phyloP scores from a whole-genome alignment of 2,329 filamentous ascomycete genomes.

The Coccinonectria pachysandricola region DNA sequence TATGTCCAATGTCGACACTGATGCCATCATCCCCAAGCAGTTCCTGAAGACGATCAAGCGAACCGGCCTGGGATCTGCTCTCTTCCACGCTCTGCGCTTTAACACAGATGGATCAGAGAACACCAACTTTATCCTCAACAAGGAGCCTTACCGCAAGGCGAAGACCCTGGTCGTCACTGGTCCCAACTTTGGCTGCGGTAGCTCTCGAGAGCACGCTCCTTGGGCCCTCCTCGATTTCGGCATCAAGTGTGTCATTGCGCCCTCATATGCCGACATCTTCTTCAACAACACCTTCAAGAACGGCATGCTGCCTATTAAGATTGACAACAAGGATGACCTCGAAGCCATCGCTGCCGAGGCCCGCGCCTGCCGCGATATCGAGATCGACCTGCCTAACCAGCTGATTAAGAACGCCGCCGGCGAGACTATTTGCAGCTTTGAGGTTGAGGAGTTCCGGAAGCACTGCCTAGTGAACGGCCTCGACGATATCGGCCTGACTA shows the following conservation, averaged over 20 bases:
- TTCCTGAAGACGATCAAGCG: conserved; percentile 99
- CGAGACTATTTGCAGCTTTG: conserved; percentile 65
- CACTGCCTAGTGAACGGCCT: conserved; percentile 89
- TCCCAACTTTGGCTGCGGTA: conserved; percentile 90
- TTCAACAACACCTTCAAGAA: conserved; percentile 99
- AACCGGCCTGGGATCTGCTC: conserved; percentile 76
- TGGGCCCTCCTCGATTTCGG: conserved; percentile 97
- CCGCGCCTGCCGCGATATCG: conserved; percentile 68
- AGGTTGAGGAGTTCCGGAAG: conserved; percentile 88
- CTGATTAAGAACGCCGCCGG: conserved; percentile 67
- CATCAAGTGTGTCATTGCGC: conserved; percentile 86
- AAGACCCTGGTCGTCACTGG: conserved; percentile 92
- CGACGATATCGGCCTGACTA: conserved; percentile 90
- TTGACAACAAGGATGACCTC: conserved; percentile 57
- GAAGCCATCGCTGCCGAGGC: conserved; percentile 68
- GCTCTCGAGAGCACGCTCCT: conserved; percentile 86
- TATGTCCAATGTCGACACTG: conserved; percentile 89
- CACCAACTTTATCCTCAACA: conserved; percentile 77
- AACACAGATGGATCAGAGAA: conserved; percentile 65
- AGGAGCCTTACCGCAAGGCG: conserved; percentile 69
- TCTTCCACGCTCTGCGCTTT: conserved; percentile 80
- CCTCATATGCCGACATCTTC: conserved; percentile 70
- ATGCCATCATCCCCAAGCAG: conserved; percentile 98
- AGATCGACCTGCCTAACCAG: conserved; percentile 82
- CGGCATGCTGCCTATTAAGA: conserved; percentile 84